phyloP scores from a whole-genome alignment of 129 eudicot genomes.

The Flaveria trinervia region DNA sequence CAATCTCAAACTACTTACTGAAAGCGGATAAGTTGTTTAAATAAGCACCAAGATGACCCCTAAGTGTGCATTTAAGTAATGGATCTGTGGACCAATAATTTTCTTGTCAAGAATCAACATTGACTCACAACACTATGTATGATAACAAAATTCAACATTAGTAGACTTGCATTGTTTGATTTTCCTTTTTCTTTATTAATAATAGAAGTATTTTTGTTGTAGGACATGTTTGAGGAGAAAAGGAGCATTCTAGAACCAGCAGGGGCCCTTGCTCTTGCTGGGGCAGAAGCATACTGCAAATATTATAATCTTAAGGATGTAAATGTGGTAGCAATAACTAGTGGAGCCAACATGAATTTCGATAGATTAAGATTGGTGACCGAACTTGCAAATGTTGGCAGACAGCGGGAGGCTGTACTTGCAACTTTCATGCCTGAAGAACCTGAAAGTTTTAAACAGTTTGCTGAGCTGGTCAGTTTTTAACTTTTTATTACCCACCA shows the following conservation, averaged over 20 bases:
- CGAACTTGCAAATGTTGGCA: constrained; percentile 88
- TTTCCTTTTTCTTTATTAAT: too few species aligned
- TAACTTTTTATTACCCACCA: neutral
- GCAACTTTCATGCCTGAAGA: constrained; percentile 83
- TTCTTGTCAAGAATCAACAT: too few species aligned
- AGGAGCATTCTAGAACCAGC: constrained; percentile 95
- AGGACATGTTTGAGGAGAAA: constrained; percentile 98
- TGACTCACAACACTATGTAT: neutral
- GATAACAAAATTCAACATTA: neutral
- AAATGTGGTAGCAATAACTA: constrained; percentile 73
- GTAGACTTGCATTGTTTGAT: too few species aligned
- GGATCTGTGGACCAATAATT: too few species aligned
- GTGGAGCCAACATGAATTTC: constrained; percentile 98
- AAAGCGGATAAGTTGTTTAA: too few species aligned
- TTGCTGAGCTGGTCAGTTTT: constrained; percentile 49
- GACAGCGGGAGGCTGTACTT: constrained; percentile 83
- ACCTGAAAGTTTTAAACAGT: constrained; percentile 73
- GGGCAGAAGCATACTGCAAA: constrained; percentile 96
- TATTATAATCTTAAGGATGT: constrained; percentile 70
- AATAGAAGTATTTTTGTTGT: constrained; percentile 15
- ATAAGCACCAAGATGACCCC: too few species aligned
- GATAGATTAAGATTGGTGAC: constrained; percentile 80
- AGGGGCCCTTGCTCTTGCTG: constrained; percentile 96
- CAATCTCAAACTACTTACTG: neutral
- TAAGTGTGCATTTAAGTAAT: too few species aligned